phyloP scores from a whole-genome alignment of 1,284 basidiomycete species.

The Sporisorium scitamineum region DNA sequence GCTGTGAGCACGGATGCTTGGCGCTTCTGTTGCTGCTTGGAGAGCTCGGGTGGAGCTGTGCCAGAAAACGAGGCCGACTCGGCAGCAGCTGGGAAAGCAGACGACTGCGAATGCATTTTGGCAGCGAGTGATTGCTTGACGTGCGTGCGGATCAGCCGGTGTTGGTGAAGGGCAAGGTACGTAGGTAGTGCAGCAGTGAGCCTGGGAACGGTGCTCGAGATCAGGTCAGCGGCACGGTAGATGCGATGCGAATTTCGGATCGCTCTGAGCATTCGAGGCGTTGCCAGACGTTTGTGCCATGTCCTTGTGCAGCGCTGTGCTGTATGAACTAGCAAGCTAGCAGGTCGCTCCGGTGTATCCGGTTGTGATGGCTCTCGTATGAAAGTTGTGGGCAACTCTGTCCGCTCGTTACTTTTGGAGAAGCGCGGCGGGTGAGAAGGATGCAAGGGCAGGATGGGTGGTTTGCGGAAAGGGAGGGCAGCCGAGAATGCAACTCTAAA shows the following conservation, averaged over 20 bases:
- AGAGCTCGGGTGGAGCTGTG: conserved; percentile 8
- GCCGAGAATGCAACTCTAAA: not conserved
- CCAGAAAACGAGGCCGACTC: conserved; percentile 13
- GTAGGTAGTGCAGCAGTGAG: not conserved
- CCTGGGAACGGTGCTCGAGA: not conserved
- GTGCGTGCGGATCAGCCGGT: conserved; percentile 5
- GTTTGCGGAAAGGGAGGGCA: not conserved
- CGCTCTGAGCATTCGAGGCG: conserved; percentile 10
- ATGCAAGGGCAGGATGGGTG: no score
- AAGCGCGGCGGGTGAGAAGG: no score
- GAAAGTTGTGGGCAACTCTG: no score
- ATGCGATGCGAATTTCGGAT: not conserved
- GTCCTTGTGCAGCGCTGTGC: not conserved
- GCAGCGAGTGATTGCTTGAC: not conserved
- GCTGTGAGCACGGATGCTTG: conserved; percentile 30
- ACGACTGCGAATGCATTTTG: conserved; percentile 11
- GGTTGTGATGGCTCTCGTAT: not conserved
- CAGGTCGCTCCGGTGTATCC: not conserved
- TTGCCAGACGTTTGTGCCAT: not conserved
- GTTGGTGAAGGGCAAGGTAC: not conserved
- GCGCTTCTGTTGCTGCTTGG: conserved; percentile 23
- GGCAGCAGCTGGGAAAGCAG: conserved; percentile 4
- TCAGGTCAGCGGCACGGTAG: not conserved
- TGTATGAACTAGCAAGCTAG: not conserved
- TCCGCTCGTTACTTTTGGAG: no score